These are phyloP conservation scores for Sphaerobolus stellatus DNA, from an alignment of 1,284 basidiomycete genomes.

Conservation along the genomic window DNA sequence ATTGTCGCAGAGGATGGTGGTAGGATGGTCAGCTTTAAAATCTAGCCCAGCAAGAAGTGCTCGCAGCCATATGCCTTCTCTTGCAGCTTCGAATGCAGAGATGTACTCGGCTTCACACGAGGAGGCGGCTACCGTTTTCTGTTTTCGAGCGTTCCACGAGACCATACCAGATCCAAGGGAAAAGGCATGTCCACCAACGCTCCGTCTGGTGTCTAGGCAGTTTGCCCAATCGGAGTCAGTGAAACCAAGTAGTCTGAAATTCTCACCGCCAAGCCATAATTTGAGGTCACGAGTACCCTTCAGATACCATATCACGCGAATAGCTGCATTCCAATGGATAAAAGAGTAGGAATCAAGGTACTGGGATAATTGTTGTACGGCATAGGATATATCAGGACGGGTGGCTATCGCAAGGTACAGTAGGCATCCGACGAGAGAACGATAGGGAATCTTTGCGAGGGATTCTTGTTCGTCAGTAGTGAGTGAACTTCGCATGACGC, in stretches of 20 bases:
- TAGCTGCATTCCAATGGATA: slow-evolving; percentile 34
- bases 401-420: slow-evolving; percentile 35
- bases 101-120: slow-evolving; percentile 46
- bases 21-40: slow-evolving; percentile 16
- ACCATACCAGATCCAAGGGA: slow-evolving; percentile 33
- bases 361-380: slow-evolving; percentile 28
- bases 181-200: slow-evolving; percentile 27
- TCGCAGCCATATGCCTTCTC: slow-evolving; percentile 39
- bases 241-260: neutral
- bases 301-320: slow-evolving; percentile 35
- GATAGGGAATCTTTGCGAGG: slow-evolving; percentile 30
- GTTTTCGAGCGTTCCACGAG: slow-evolving; percentile 38
- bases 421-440: slow-evolving; percentile 34
- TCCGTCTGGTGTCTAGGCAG: slow-evolving; percentile 26
- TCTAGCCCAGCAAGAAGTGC: slow-evolving; percentile 32
- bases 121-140: slow-evolving; percentile 38
- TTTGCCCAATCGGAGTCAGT: slow-evolving; percentile 24
- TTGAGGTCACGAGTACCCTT: slow-evolving; percentile 23
- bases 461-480: slow-evolving; percentile 18
- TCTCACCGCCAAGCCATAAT: slow-evolving; percentile 15
- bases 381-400: slow-evolving; percentile 37
- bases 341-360: slow-evolving; percentile 32
- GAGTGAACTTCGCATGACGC: slow-evolving; percentile 14
- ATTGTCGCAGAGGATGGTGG: slow-evolving; percentile 25
- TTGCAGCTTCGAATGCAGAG: slow-evolving; percentile 31